Evolutionary conservation across 1,284 basidiomycete species (phyloP).

Genomic region (Cutaneotrichosporon spelunceum): DNA sequence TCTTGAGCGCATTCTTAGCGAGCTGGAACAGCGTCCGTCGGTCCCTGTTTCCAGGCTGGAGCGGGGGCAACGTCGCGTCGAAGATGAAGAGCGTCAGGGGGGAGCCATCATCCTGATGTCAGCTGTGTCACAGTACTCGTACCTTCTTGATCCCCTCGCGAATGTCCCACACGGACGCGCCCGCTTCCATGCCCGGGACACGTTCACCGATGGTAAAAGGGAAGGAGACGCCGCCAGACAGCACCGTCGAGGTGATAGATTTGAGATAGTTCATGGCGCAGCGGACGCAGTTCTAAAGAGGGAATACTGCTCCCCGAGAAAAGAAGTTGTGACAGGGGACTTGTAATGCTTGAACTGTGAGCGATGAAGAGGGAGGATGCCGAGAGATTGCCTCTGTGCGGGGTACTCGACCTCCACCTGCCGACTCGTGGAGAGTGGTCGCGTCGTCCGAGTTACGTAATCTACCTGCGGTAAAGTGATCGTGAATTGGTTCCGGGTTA

Average conservation of each 20-base stretch:
- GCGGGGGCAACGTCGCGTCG: constrained; percentile 58
- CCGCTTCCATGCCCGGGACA: constrained; percentile 63
- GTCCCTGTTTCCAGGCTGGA: constrained; percentile 50
- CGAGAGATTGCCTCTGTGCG: background rate
- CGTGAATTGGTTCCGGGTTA: background rate
- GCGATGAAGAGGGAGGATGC: background rate
- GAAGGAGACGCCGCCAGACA: constrained; percentile 83
- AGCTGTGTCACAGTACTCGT: constrained; percentile 14
- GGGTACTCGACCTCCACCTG: constrained; percentile 3
- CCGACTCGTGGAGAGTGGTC: background rate
- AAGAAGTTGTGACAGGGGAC: background rate
- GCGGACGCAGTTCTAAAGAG: background rate
- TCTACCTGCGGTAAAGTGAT: background rate
- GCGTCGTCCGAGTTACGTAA: background rate
- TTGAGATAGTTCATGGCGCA: constrained; percentile 52
- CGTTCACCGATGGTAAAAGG: constrained; percentile 82
- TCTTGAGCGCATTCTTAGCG: constrained; percentile 86
- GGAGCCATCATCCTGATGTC: constrained; percentile 74
- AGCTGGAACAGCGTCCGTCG: constrained; percentile 67
- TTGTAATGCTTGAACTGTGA: background rate
- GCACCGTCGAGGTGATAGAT: constrained; percentile 61
- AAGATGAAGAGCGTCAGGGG: constrained; percentile 86
- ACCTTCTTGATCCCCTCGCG: constrained; percentile 86
- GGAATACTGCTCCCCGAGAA: background rate
- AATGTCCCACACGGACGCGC: constrained; percentile 70